Conservation (phyloP, 768 basidiomycete species). For the Calocybe indica region DNA sequence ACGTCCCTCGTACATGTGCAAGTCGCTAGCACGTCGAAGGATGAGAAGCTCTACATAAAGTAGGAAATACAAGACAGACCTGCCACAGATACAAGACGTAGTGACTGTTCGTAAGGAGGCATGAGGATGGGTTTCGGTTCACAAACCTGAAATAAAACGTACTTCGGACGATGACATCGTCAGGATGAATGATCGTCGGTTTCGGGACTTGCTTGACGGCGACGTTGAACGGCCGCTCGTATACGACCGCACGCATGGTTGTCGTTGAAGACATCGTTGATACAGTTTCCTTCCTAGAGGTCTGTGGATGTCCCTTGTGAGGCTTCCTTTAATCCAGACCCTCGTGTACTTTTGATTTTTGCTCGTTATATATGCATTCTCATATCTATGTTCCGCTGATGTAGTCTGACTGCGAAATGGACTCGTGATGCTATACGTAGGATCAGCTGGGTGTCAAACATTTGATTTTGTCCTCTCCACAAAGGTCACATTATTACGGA, state of each 20-base stretch:
- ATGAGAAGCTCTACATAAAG: not conserved
- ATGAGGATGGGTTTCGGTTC: not conserved
- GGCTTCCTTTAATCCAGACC: too few relatives aligned
- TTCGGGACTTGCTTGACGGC: slow-evolving; percentile 39
- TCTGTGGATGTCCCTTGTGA: too few relatives aligned
- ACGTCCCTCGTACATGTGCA: slow-evolving; percentile 55
- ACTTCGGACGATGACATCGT: slow-evolving; percentile 49
- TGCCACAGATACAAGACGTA: slow-evolving; percentile 47
- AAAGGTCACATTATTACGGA: too few relatives aligned
- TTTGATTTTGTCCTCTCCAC: too few relatives aligned
- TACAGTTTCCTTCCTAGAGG: too few relatives aligned
- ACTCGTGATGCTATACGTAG: too few relatives aligned
- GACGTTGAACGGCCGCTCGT: slow-evolving; percentile 43
- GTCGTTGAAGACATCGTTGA: slow-evolving; percentile 2
- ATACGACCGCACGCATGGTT: slow-evolving; percentile 50
- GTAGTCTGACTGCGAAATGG: too few relatives aligned
- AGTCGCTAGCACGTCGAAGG: slow-evolving; percentile 24
- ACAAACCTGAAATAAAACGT: not conserved
- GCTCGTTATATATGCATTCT: too few relatives aligned
- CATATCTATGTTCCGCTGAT: too few relatives aligned
- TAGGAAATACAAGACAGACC: slow-evolving; percentile 16
- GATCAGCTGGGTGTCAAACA: too few relatives aligned
- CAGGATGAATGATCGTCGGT: slow-evolving; percentile 43
- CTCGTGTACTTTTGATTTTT: too few relatives aligned
- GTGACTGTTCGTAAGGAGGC: slow-evolving; percentile 29